Evolutionary conservation across 2,329 filamentous ascomycete genomes (phyloP).

Genomic region (Phaeoacremonium minimum): DNA sequence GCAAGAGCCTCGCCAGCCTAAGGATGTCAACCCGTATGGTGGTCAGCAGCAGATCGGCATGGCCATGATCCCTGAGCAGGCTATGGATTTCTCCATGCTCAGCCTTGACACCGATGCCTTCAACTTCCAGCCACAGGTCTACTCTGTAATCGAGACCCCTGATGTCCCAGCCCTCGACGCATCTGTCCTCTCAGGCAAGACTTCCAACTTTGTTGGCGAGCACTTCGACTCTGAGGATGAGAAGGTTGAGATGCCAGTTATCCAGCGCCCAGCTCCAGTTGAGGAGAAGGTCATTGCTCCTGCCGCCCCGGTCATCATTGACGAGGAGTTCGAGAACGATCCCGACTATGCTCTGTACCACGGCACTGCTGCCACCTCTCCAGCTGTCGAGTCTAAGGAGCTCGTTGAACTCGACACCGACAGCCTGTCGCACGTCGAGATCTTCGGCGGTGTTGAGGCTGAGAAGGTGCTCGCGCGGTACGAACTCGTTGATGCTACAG

Average conservation of each 20-base stretch:
- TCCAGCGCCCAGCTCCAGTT: conserved; percentile 39
- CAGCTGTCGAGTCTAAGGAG: conserved; percentile 14
- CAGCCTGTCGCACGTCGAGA: conserved; percentile 29
- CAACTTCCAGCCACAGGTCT: conserved; percentile 67
- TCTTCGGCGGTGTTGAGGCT: conserved; percentile 51
- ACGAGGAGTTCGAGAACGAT: conserved; percentile 59
- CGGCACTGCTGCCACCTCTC: conserved; percentile 26
- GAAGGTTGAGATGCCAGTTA: conserved; percentile 51
- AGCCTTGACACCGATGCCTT: conserved; percentile 48
- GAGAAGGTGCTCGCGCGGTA: conserved; percentile 62
- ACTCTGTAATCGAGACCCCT: conserved; percentile 67
- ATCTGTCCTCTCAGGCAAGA: conserved; percentile 67
- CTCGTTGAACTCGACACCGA: conserved; percentile 37
- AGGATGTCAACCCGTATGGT: conserved; percentile 62
- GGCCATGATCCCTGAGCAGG: conserved; percentile 78
- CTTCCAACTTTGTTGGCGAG: conserved; percentile 47
- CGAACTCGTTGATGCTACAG: conserved; percentile 58
- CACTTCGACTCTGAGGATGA: conserved; percentile 40
- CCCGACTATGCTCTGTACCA: conserved; percentile 59
- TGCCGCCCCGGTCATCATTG: conserved; percentile 24
- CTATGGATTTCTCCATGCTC: conserved; percentile 71
- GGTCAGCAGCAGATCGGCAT: conserved; percentile 69
- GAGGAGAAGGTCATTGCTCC: conserved; percentile 24
- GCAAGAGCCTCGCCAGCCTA: conserved; percentile 41
- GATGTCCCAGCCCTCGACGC: conserved; percentile 58